Conservation (phyloP, 495 filamentous ascomycete species). For the Terfezia boudieri region DNA sequence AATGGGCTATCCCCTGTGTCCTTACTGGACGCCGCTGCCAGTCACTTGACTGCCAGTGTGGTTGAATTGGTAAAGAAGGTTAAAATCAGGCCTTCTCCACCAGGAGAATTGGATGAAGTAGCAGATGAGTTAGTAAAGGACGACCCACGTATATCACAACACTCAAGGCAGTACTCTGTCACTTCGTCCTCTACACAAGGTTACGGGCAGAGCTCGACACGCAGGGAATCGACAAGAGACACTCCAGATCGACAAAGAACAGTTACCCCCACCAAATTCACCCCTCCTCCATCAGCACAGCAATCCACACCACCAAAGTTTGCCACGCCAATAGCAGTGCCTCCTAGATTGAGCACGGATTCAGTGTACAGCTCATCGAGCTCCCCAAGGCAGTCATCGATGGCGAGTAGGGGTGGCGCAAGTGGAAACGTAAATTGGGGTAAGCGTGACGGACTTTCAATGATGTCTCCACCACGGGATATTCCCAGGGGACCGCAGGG, state of each 20-base stretch:
- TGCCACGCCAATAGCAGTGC: not conserved
- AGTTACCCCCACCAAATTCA: constrained; percentile 25
- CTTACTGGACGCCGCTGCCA: constrained; percentile 83
- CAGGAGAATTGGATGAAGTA: constrained; percentile 53
- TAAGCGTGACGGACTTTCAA: not conserved
- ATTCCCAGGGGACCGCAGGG: not conserved
- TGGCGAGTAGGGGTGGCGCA: constrained; percentile 2
- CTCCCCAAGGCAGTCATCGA: constrained; percentile 1
- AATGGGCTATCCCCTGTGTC: constrained; percentile 84
- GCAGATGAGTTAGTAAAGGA: constrained; percentile 27
- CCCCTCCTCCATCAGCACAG: too few relatives aligned
- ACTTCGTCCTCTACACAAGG: constrained; percentile 3
- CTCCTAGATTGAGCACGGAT: not conserved
- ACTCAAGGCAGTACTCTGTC: not conserved
- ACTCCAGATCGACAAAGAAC: constrained; percentile 25
- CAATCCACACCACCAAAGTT: too few relatives aligned
- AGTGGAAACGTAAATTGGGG: constrained; percentile 3
- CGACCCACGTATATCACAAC: constrained; percentile 6
- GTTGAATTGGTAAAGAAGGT: constrained; percentile 65
- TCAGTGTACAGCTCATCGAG: not conserved
- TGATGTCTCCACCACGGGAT: not conserved
- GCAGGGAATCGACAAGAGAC: not conserved
- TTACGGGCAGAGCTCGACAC: constrained; percentile 5
- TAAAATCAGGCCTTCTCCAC: constrained; percentile 57
- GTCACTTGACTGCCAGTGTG: constrained; percentile 62